Evolutionary conservation across 305 asterid species (phyloP).

Genomic region (Rubia balearica): DNA sequence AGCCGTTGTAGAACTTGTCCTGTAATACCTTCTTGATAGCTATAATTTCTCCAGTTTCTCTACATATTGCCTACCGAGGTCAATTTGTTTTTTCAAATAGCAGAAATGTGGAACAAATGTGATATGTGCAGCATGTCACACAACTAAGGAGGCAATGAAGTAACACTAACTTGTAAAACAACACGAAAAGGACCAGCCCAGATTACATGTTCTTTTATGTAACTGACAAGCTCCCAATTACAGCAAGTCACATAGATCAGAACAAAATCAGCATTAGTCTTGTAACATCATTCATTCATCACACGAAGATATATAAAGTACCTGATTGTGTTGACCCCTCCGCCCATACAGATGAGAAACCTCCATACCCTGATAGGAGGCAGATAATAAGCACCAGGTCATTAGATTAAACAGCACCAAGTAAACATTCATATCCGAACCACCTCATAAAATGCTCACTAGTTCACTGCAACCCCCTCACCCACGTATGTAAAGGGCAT

Average conservation of each 20-base stretch:
- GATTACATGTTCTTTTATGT: conserved; percentile 90
- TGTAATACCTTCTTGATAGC: too few species aligned
- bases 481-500: too few species aligned
- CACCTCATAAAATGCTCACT: too few species aligned
- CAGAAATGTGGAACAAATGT: background rate
- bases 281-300: conserved; percentile 16
- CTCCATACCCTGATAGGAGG: too few species aligned
- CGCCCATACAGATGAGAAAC: conserved; percentile 32
- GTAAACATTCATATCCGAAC: too few species aligned
- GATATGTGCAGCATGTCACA: conserved; percentile 2
- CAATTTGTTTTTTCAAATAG: too few species aligned
- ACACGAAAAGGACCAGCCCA: conserved; percentile 96
- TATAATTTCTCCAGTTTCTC: too few species aligned
- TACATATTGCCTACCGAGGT: too few species aligned
- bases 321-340: conserved; percentile 90
- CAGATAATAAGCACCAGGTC: too few species aligned
- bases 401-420: too few species aligned
- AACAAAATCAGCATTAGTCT: conserved; percentile 10
- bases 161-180: conserved; percentile 67
- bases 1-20: too few species aligned
- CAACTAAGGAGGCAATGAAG: background rate
- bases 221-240: conserved; percentile 63
- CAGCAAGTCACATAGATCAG: conserved; percentile 18
- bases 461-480: too few species aligned
- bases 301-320: conserved; percentile 26